A percentile compares a stretch with the other conserved stretches of the same genome.
phyloP scores from a whole-genome alignment of 345 rosid species.

The Litchi chinensis region DNA sequence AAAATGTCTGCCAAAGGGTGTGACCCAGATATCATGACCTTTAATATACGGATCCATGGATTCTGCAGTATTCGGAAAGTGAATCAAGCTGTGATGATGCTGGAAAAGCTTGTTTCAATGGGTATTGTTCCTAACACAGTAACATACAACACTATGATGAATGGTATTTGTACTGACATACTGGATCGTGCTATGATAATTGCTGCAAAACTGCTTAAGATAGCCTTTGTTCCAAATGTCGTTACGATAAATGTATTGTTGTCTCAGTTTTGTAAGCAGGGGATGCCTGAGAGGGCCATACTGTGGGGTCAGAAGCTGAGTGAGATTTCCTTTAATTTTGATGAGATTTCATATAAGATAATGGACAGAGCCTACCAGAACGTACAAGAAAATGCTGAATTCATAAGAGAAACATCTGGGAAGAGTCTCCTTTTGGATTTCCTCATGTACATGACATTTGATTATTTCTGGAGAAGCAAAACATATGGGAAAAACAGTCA shows the following conservation, averaged over 20 bases:
- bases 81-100: slow-evolving; percentile 52
- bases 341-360: slow-evolving; percentile 55
- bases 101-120: slow-evolving; percentile 54
- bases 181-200: slow-evolving; percentile 61
- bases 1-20: slow-evolving; percentile 53
- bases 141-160: slow-evolving; percentile 70
- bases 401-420: slow-evolving; percentile 37
- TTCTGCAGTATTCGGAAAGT: slow-evolving; percentile 45
- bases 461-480: slow-evolving; percentile 49
- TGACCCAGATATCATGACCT: slow-evolving; percentile 68
- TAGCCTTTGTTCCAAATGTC: slow-evolving; percentile 67
- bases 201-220: slow-evolving; percentile 72
- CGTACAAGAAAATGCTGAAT: slow-evolving; percentile 23
- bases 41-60: slow-evolving; percentile 58
- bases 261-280: slow-evolving; percentile 67
- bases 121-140: slow-evolving; percentile 66
- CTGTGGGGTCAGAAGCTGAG: slow-evolving; percentile 67
- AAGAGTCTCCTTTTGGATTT: slow-evolving; percentile 63
- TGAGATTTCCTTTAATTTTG: slow-evolving; percentile 61
- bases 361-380: slow-evolving; percentile 44
- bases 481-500: slow-evolving; percentile 17
- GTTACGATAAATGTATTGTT: slow-evolving; percentile 54
- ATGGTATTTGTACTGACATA: slow-evolving; percentile 54
- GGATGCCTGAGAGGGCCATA: slow-evolving; percentile 65
- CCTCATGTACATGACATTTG: slow-evolving; percentile 69